phyloP scores from a whole-genome alignment of 164 flowering plant genomes.

The Kalanchoe fedtschenkoi region DNA sequence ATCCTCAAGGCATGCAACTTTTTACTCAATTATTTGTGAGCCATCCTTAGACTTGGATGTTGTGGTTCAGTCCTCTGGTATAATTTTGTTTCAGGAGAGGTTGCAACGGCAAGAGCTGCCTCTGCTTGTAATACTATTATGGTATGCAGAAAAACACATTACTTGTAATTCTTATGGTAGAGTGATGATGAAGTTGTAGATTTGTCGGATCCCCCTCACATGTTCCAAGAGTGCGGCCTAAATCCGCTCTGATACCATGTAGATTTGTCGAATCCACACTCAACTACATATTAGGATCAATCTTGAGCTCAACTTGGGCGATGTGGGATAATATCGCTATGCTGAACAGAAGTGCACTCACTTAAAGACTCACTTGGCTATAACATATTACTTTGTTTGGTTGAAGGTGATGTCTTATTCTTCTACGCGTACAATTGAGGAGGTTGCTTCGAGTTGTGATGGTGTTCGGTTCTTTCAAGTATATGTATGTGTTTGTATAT shows the following conservation, averaged over 20 bases:
- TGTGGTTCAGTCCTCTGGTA: too few relatives aligned
- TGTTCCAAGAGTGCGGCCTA: too few relatives aligned
- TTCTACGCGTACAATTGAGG: constrained; percentile 62
- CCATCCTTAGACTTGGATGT: too few relatives aligned
- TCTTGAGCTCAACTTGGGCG: too few relatives aligned
- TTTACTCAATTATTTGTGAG: not conserved
- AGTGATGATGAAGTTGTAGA: constrained; percentile 62
- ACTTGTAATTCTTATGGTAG: not conserved
- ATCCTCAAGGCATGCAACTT: constrained; percentile 46
- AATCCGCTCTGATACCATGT: too few relatives aligned
- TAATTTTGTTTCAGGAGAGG: constrained; percentile 41
- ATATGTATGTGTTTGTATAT: constrained; percentile 53
- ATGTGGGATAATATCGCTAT: too few relatives aligned
- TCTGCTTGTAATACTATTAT: constrained; percentile 63
- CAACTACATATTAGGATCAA: too few relatives aligned
- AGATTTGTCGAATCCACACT: too few relatives aligned
- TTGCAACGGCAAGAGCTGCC: constrained; percentile 78
- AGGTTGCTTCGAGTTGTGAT: constrained; percentile 72
- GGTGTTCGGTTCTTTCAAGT: constrained; percentile 70
- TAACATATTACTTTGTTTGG: not conserved
- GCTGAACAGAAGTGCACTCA: not conserved
- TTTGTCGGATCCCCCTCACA: constrained; percentile 59
- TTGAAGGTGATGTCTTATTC: constrained; percentile 49
- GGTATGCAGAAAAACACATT: constrained; percentile 23
- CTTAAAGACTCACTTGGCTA: not conserved